Evolutionary conservation across 257 asterid genomes (phyloP).

Genomic region (Phtheirospermum japonicum): DNA sequence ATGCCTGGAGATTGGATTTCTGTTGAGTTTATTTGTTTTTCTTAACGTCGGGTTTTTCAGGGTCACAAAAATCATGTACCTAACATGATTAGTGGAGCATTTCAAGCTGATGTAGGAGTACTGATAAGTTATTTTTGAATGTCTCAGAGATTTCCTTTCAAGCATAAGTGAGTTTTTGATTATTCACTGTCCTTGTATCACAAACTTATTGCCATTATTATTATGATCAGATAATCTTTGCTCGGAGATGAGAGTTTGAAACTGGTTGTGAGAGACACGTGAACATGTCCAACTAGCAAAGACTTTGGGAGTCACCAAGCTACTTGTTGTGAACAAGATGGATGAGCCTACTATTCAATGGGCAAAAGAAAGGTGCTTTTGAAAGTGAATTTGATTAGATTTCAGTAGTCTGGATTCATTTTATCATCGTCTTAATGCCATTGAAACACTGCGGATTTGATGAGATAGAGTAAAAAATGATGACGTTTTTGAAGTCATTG

Average conservation of each 20-base stretch:
- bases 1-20: too few relatives aligned
- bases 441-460: conserved; percentile 59
- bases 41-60: too few relatives aligned
- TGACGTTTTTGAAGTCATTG: conserved; percentile 59
- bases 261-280: conserved; percentile 97
- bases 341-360: too few relatives aligned
- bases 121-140: conserved; percentile 44
- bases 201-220: too few relatives aligned
- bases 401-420: conserved; percentile 15
- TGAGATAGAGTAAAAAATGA: conserved; percentile 90
- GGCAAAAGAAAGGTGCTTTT: too few relatives aligned
- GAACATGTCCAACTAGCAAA: too few relatives aligned
- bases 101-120: conserved; percentile 96
- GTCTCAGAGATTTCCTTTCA: background rate
- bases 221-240: conserved; percentile 70
- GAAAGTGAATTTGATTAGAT: too few relatives aligned
- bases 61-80: too few relatives aligned
- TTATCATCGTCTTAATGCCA: conserved; percentile 11
- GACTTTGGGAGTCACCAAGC: too few relatives aligned
- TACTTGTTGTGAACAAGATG: too few relatives aligned
- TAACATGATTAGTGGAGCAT: too few relatives aligned
- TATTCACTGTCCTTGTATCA: background rate
- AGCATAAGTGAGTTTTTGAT: conserved; percentile 9
- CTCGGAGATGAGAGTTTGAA: conserved; percentile 93
- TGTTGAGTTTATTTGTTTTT: too few relatives aligned